phyloP scores from a whole-genome alignment of 768 basidiomycete species.

The Macrolepiota albuminosa region DNA sequence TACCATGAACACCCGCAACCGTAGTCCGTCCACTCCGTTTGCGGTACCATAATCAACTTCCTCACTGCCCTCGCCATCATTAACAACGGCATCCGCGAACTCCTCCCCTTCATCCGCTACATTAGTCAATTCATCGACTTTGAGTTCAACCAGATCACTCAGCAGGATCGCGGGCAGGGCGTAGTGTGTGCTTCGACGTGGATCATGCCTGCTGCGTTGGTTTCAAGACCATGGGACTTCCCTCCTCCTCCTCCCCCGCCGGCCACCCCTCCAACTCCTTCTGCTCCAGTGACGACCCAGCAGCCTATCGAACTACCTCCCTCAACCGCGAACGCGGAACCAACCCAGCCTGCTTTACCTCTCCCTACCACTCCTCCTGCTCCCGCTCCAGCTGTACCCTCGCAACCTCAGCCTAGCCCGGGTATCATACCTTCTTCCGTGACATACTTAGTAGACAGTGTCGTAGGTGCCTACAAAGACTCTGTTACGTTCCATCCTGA shows the following conservation, averaged over 20 bases:
- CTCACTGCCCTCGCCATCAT: constrained; percentile 67
- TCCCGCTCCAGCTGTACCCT: neutral
- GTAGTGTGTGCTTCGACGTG: constrained; percentile 91
- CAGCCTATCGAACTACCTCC: neutral
- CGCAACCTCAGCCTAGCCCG: neutral
- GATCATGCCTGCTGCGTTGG: constrained; percentile 77
- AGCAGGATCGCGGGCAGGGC: constrained; percentile 63
- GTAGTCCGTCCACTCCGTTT: constrained; percentile 40
- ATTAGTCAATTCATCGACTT: constrained; percentile 74
- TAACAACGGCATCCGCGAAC: constrained; percentile 73
- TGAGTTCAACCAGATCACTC: constrained; percentile 64
- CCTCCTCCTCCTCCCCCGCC: constrained; percentile 36
- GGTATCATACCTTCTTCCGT: neutral
- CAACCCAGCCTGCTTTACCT: neutral
- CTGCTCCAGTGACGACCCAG: neutral
- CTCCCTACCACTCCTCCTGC: neutral
- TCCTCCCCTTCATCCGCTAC: constrained; percentile 82
- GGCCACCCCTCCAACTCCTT: constrained; percentile 17
- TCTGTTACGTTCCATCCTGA: constrained; percentile 12
- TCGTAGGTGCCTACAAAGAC: constrained; percentile 11
- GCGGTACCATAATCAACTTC: constrained; percentile 64
- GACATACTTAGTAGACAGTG: constrained; percentile 5
- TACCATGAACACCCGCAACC: constrained; percentile 36
- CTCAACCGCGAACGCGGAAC: neutral
- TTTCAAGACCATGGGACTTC: constrained; percentile 79